phyloP scores from a whole-genome alignment of 139 green algal species.

The Chlamydomonas schloesseri region DNA sequence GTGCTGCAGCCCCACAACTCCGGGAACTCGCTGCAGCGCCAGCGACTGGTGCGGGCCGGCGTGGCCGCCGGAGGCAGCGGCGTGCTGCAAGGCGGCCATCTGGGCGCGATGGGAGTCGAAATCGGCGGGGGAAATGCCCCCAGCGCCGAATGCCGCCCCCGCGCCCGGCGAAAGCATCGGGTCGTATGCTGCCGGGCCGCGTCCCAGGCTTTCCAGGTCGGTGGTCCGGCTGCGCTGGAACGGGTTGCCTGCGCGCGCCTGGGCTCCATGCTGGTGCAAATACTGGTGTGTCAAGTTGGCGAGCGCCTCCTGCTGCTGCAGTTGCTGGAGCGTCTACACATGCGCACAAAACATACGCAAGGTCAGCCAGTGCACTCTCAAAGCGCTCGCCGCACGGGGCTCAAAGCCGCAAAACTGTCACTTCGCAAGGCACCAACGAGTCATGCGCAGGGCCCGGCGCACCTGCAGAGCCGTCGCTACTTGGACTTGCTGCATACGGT shows the following conservation, averaged over 20 bases:
- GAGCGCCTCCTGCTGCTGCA: conserved; percentile 38
- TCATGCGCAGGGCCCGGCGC: background rate
- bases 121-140: background rate
- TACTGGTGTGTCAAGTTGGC: background rate
- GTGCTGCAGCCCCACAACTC: conserved; percentile 20
- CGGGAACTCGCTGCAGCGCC: background rate
- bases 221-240: conserved; percentile 36
- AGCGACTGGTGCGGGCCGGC: background rate
- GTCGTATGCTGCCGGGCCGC: background rate
- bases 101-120: conserved; percentile 8
- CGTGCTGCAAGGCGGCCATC: background rate
- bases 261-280: background rate
- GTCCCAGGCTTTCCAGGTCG: conserved; percentile 7
- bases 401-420: background rate
- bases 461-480: conserved; percentile 24
- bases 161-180: too few species aligned
- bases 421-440: too few species aligned
- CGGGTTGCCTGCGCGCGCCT: background rate
- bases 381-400: too few species aligned
- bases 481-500: conserved; percentile 30
- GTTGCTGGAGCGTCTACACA: conserved; percentile 9
- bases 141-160: background rate
- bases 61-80: background rate
- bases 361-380: too few species aligned
- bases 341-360: background rate